Evolutionary conservation across 108 stramenopile genomes (phyloP), one percentile per base, ranked within the genome.

Genomic region (Skeletonema costatum): DNA sequence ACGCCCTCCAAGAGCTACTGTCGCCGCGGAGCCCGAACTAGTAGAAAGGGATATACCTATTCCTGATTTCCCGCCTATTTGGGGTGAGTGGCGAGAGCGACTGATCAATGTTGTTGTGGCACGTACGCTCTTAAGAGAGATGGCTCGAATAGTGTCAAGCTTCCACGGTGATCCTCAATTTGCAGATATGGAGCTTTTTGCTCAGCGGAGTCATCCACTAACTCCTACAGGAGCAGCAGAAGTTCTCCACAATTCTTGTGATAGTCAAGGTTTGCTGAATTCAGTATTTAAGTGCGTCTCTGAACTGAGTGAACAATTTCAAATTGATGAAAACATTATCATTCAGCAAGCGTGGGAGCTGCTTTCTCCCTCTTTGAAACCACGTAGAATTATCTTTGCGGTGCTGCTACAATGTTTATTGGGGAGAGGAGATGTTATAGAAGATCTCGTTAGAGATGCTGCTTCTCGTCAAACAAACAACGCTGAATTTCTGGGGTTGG

Each of bases 61-160:
- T 44, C 73, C 58, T 31, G 38, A 58, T 14, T 75, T 83, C 32
- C 31, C 61, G 21, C 29, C 75, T 5, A 14, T 94, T 3, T 94
- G 93, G 93, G 68, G 30, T 29, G 84, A 92, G 68, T 91, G 88
- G 93, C 71, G 77, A 62, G 62, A 85, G 17, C 29, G 74, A 1
- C 38, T 86, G 7, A 62, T 91, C 25, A 29, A 68, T 29, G 62
- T 76, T 32, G 48, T 66, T 62, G 81, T 71, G 69, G 90, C 89
- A 25, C 67, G 91, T 19, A 84, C 87, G 29, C 70, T 94, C 21
- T 50, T 94, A 48, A 78, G 93, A 68, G 93, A 94, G 64, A 64
- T 92, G 41, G 87, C 84, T 21, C 74, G 87, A 30, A 56, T 92
- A 44, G 68, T 81, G 10, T 68, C 77, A 6, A 82, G 75, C 32